Conservation (phyloP, 2,329 filamentous ascomycete species). For the Pyricularia grisea region DNA sequence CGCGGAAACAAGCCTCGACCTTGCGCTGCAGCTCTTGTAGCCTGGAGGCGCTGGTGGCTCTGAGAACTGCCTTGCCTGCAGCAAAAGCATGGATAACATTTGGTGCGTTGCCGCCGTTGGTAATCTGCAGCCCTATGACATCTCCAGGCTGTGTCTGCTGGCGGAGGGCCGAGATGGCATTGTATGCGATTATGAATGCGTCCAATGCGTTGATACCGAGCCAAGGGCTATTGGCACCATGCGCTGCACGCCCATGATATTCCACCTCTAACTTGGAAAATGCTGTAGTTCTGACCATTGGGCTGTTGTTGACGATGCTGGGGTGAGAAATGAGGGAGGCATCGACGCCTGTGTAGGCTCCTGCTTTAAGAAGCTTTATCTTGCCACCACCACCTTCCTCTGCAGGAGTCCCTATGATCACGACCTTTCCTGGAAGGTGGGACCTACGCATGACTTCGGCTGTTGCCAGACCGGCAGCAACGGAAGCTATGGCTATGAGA, state of each 20-base stretch:
- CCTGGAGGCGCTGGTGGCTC: constrained; percentile 30
- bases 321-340: constrained; percentile 32
- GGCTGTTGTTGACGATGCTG: constrained; percentile 30
- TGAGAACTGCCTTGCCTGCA: constrained; percentile 31
- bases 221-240: constrained; percentile 53
- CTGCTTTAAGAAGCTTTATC: constrained; percentile 31
- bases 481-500: constrained; percentile 38
- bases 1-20: constrained; percentile 30
- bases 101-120: constrained; percentile 39
- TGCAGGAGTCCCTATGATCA: constrained; percentile 42
- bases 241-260: constrained; percentile 44
- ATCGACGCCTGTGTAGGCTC: constrained; percentile 30
- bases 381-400: constrained; percentile 43
- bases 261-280: constrained; percentile 38
- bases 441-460: constrained; percentile 31
- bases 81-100: constrained; percentile 48
- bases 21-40: constrained; percentile 28
- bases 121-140: constrained; percentile 41
- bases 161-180: constrained; percentile 38
- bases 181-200: constrained; percentile 39
- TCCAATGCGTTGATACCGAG: constrained; percentile 51
- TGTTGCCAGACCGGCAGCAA: constrained; percentile 36
- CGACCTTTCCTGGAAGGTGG: constrained; percentile 30
- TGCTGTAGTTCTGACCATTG: constrained; percentile 41
- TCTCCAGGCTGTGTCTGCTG: constrained; percentile 46